Base-by-base conservation (phyloP, 495 filamentous ascomycete genomes). In the Xylaria longipes region DNA sequence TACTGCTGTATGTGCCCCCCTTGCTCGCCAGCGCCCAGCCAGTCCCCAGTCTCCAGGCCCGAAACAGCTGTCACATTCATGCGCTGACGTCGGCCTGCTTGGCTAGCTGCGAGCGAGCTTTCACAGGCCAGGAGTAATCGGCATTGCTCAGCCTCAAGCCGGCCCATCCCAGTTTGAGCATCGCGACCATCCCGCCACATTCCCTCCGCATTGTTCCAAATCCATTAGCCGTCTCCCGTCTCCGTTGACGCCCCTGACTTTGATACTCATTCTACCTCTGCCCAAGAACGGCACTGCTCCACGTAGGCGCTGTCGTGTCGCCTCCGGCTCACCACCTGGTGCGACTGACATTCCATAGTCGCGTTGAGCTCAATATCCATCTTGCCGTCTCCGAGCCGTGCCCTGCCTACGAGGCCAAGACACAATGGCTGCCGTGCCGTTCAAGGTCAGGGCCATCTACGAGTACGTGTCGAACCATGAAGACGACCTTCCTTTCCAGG, bases 381-480 rank as follows among this genome's bases (percentile, higher is more conserved):
- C n/a, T 61, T 25, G 33, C 35, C 60, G 31, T 54, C 45, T 48
- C 60, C 22, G 39, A 31, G 71, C 46, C 67, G 65, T 29, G 37
- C 60, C 27, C 69, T 72, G 68, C 62, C 62, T 72, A 61, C 72
- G 62, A 77, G 68, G 69, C 72, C 63, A 57, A 72, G 50, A 65
- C 83, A 88, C 84, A 79, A 97, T 96, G 93, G 86, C 92, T 79
- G 84, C 80, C 74, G 88, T 89, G 74, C 91, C 92, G 68, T 98
- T 98, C 84, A 97, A 92, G 81, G 96, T 98, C 83, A 96, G 93
- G 87, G 93, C 95, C 71, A 82, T 98, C 76, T 98, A 91, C 84
- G 94, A 98, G 78, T 99, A 98, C 82, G 83, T 84, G 76, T 98
- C 97, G 71, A 85, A 84, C 72, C 94, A 99, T 80, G 94, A 97